Conservation (phyloP, 495 filamentous ascomycete genomes). For the Daldinia loculata region DNA sequence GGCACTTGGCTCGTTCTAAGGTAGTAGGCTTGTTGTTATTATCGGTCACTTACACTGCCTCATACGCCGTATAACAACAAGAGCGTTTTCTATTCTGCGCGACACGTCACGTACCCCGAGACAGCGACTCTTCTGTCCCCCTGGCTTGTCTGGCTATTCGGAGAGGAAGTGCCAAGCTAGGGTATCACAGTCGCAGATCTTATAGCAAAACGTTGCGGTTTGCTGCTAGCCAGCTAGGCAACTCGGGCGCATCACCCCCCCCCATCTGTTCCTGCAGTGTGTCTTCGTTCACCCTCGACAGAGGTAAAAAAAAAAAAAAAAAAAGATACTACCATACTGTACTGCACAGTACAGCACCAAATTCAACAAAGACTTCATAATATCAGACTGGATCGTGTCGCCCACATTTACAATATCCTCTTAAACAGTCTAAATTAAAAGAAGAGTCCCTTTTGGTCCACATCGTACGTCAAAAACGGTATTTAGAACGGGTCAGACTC, state of each 20-base stretch:
- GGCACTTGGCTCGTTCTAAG: slow-evolving; percentile 8
- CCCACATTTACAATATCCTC: neutral
- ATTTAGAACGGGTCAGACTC: slow-evolving; percentile 40
- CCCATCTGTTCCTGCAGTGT: neutral
- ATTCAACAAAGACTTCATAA: slow-evolving; percentile 15
- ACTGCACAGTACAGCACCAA: neutral
- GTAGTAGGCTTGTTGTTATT: slow-evolving; percentile 19
- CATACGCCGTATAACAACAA: slow-evolving; percentile 26
- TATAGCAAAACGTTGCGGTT: slow-evolving; percentile 30
- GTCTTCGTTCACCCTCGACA: neutral
- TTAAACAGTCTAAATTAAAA: slow-evolving; percentile 11
- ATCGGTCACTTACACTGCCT: slow-evolving; percentile 32
- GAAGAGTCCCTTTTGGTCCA: slow-evolving; percentile 26
- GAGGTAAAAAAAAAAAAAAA: neutral
- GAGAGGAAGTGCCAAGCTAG: slow-evolving; percentile 32
- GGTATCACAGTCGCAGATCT: slow-evolving; percentile 42
- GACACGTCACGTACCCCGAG: slow-evolving; percentile 36
- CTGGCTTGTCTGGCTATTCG: slow-evolving; percentile 17
- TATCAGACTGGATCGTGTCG: slow-evolving; percentile 6
- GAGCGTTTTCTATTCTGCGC: slow-evolving; percentile 21
- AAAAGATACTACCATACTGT: slow-evolving; percentile 4
- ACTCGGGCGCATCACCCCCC: neutral
- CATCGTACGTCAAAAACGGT: slow-evolving; percentile 29
- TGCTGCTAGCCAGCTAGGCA: slow-evolving; percentile 14
- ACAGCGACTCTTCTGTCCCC: slow-evolving; percentile 19